Base-by-base conservation (phyloP, 257 asterid genomes). In the Solanum paucissectum region DNA sequence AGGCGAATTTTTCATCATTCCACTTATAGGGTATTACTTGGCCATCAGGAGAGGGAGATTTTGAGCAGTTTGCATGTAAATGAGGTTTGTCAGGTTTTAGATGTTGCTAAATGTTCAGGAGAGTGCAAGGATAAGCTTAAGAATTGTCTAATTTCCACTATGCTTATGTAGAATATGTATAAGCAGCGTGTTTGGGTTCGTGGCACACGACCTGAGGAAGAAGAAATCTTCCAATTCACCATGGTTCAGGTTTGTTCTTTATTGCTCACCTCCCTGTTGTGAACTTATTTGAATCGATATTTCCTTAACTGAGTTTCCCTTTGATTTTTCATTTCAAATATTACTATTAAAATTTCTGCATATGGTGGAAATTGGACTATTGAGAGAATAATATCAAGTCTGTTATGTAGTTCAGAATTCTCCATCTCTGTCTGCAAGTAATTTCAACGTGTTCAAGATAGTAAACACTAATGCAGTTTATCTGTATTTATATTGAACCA, bases 1-100 rank as follows among this genome's bases (percentile, higher is more conserved):
- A 93, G 99, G 87, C 93, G 98, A 88, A 95, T 96, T 83, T 96
- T 95, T 86, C 99, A 96, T 91, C 98, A 96, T 86, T 96, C 99
- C 11, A 95, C 96, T 88, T 95, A 96, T 91, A 90, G 99, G 88
- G 96, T 92, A 75, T 90, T 96, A 86, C 98, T 95, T 81, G 98
- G 98, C 76, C 99, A 95, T 87, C 92, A 92, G 23, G 99, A 95
- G 90, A 94, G 98, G 89, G 92, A 94, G 92, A 94, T 94, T 81
- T 88, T 96, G 93, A 96, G 99, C 94, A 95, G 98, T 88, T 91
- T 96, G 88, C 91, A 94, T 60, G 94, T 95, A 44, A 88, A 92
- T 81, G 99, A 96, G 98, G 99, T 96, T 83, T 75, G 93, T 84
- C 33, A 34, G 87, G 73, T 79, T 86, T 58, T 27, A 90, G 20